These are phyloP conservation scores for Zasmidium citrigriseum DNA, from an alignment of 2,329 filamentous ascomycete genomes.

Conservation along the genomic window DNA sequence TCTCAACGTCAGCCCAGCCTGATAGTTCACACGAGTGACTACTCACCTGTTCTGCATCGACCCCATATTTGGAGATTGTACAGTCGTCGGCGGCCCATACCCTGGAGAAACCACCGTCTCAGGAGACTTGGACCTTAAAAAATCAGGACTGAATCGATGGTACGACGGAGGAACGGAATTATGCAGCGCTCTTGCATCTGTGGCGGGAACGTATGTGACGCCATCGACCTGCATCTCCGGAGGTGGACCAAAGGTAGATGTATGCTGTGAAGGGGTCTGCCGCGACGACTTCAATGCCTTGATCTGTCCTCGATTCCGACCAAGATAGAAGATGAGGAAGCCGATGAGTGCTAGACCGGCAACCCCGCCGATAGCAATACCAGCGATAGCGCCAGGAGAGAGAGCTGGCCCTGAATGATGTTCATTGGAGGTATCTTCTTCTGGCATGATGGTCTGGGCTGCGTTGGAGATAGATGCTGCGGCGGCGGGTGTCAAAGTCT, in stretches of 20 bases:
- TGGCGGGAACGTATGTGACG: conserved; percentile 1
- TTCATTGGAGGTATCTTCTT: neutral
- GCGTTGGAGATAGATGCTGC: conserved; percentile 2
- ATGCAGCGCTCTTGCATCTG: neutral
- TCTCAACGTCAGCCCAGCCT: neutral
- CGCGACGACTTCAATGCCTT: neutral
- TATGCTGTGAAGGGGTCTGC: neutral
- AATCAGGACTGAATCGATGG: neutral
- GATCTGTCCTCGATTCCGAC: conserved; percentile 1
- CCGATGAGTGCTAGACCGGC: neutral
- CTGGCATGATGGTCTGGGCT: neutral
- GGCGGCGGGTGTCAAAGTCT: conserved; percentile 1
- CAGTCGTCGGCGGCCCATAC: neutral
- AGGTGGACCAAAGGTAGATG: neutral
- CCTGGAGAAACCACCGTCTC: neutral
- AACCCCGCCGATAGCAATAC: neutral
- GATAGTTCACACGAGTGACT: neutral
- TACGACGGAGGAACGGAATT: neutral
- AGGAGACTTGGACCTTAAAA: neutral
- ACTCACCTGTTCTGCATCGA: neutral
- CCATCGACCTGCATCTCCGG: conserved; percentile 7
- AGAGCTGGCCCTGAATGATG: neutral
- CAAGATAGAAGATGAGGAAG: neutral
- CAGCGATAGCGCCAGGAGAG: neutral
- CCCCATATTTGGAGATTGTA: neutral